Base-by-base conservation (phyloP, 2,329 filamentous ascomycete genomes). In the Nigrograna mackinnonii region DNA sequence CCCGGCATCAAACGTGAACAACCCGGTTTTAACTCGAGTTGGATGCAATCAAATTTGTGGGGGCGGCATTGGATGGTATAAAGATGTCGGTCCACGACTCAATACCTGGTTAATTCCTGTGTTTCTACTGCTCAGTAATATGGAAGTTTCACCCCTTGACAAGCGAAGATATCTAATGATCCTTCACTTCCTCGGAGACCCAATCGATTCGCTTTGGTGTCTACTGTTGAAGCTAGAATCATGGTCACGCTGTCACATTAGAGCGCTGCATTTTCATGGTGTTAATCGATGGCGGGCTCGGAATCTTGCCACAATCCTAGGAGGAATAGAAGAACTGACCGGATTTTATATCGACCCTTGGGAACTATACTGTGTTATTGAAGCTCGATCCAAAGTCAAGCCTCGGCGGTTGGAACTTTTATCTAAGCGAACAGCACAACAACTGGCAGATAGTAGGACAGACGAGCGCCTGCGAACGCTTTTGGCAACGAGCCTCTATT, bases 71-170 rank as follows among this genome's bases (percentile, higher is more conserved):
- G 35, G 37, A 6, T 58, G 50, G 46, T 57, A 58, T 31, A 11
- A n/a, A 3, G 55, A 58, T 26, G 44, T 43, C 21, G 54, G 49
- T 4, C 52, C 50, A 18, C 46, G 55, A 16, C 40, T 58, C 13
- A 49, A 35, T 17, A 51, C 47, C 7, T 49, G 55, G 55, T 35
- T 59, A 5, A 47, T 59, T 21, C 55, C 55, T 4, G 42, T 57
- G 7, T 36, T 59, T 12, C 41, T 59, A 2, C 37, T 58, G 6
- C 16, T 59, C 19, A 48, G 41, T 44, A 59, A 59, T 35, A 46
- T 55, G 36, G 52, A 59, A 30, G 50, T 59, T 6, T 46, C 53
- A 3, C 50, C 54, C 9, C 34, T 59, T 11, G 49, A 52, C 39
- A 52, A 50, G 34, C 32, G 43, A 11, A 43, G 47, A 14, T 52